Evolutionary conservation across 2,329 filamentous ascomycete species (phyloP).

Genomic region (Huntiella moniliformis): DNA sequence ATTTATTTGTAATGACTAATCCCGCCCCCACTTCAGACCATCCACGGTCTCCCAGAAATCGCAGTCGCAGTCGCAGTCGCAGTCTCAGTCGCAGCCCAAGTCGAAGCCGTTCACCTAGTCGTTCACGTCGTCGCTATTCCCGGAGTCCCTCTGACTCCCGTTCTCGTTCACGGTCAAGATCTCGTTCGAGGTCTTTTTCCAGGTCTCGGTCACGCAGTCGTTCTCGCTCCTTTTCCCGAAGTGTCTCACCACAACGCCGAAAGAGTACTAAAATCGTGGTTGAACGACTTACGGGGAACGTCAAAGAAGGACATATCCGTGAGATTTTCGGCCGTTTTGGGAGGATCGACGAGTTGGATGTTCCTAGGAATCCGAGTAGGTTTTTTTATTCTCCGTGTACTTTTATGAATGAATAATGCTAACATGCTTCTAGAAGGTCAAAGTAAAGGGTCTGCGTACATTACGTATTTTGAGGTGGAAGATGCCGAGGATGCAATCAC

Average conservation of each 20-base stretch:
- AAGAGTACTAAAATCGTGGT: conserved; percentile 56
- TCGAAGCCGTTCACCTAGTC: background rate
- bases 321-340: conserved; percentile 91
- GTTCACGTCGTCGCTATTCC: background rate
- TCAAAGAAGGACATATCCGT: conserved; percentile 68
- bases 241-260: conserved; percentile 15
- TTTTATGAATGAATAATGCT: background rate
- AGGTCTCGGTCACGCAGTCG: background rate
- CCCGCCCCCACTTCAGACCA: no score
- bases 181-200: conserved; percentile 14
- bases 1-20: no score
- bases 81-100: background rate
- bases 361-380: conserved; percentile 79
- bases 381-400: conserved; percentile 1
- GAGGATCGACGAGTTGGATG: conserved; percentile 65
- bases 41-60: background rate
- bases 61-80: background rate
- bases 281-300: conserved; percentile 87
- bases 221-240: conserved; percentile 14
- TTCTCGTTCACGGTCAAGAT: conserved; percentile 15
- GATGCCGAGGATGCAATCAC: conserved; percentile 79
- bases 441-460: conserved; percentile 86
- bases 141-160: conserved; percentile 4
- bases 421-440: conserved; percentile 43
- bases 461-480: conserved; percentile 57